Conservation (phyloP, 1,284 basidiomycete species). For the Cryptococcus hybrid region DNA sequence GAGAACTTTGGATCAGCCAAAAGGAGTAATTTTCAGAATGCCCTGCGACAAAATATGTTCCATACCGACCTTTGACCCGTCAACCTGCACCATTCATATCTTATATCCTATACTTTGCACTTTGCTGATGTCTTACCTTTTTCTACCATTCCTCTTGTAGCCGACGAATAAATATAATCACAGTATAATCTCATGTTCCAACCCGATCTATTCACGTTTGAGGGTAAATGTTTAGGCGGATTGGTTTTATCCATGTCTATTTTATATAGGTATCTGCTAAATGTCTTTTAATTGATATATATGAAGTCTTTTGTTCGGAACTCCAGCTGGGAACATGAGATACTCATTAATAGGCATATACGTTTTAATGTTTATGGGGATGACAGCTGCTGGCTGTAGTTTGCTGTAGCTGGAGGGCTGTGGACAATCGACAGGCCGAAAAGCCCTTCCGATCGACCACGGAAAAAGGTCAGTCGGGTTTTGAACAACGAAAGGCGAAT, state of each 20-base stretch:
- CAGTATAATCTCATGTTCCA: background rate
- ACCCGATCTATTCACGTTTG: background rate
- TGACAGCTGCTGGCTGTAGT: too few species aligned
- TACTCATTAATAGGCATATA: too few species aligned
- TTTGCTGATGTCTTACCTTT: slow-evolving; percentile 2
- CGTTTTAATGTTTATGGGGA: too few species aligned
- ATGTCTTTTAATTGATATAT: background rate
- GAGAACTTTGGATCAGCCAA: slow-evolving; percentile 18
- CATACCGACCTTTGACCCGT: background rate
- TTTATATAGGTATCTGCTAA: background rate
- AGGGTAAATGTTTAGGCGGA: background rate
- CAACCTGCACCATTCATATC: background rate
- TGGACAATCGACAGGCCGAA: too few species aligned
- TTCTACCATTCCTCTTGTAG: slow-evolving; percentile 4
- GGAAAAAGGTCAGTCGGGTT: too few species aligned
- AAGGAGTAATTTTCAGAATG: slow-evolving; percentile 1
- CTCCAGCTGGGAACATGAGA: too few species aligned
- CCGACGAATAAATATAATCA: slow-evolving; percentile 11
- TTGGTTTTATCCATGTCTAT: background rate
- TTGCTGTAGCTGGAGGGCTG: too few species aligned
- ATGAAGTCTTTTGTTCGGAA: background rate
- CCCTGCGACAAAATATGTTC: too few species aligned
- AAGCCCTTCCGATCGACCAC: too few species aligned
- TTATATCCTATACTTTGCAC: background rate
- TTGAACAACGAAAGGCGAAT: too few species aligned